A percentile compares a stretch with the other conserved stretches of the same genome.
These are phyloP conservation scores for Epichloe gansuensis DNA, from an alignment of 2,329 filamentous ascomycete genomes.

Conservation along the genomic window DNA sequence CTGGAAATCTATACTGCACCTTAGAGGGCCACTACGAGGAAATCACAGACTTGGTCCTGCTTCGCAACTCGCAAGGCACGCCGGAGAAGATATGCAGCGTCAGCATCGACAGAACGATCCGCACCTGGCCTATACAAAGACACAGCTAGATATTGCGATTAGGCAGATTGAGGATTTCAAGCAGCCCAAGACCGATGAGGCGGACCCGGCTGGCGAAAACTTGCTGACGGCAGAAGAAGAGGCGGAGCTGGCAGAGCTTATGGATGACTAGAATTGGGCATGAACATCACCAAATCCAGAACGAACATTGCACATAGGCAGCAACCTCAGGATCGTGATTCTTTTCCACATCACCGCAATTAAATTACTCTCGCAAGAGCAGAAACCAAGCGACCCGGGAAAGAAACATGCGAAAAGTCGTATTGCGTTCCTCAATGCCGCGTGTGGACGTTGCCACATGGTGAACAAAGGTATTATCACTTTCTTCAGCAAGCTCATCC, in stretches of 20 bases:
- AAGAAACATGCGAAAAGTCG: not conserved
- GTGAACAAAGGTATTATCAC: not conserved
- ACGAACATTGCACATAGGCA: no score
- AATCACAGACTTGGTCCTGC: conserved; percentile 65
- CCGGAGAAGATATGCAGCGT: conserved; percentile 58
- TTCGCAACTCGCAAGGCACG: conserved; percentile 28
- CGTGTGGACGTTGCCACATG: not conserved
- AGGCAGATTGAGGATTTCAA: conserved; percentile 31
- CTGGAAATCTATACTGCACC: conserved; percentile 60
- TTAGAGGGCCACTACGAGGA: conserved; percentile 87
- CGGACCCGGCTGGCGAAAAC: conserved; percentile 30
- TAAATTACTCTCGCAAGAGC: not conserved
- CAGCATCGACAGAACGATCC: conserved; percentile 79
- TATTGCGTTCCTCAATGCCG: not conserved
- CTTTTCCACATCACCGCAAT: not conserved
- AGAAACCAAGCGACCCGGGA: not conserved
- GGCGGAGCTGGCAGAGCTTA: conserved; percentile 78
- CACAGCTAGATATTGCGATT: conserved; percentile 36
- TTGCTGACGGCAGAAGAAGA: conserved; percentile 82
- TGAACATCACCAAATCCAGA: not conserved
- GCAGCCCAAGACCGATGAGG: conserved; percentile 33
- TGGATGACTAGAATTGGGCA: conserved; percentile 48
- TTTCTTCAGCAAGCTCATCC: not conserved
- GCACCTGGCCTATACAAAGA: conserved; percentile 67
- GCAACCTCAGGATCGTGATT: not conserved